A percentile compares a stretch with the other conserved stretches of the same genome.
Conservation (phyloP, 805 yeast genomes). For the Wickerhamomyces mucosus region DNA sequence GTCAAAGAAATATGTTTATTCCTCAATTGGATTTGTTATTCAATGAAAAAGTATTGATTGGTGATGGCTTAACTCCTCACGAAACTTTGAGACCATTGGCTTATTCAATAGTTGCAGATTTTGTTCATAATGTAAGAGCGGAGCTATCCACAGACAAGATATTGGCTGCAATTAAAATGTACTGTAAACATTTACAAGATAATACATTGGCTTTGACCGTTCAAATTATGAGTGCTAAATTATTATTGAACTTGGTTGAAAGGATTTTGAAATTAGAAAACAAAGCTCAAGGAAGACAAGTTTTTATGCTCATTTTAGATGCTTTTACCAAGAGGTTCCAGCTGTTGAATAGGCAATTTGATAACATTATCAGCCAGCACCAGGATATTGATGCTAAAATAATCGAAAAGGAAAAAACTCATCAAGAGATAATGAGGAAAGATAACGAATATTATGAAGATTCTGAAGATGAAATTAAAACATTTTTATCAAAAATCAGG, state of each 20-base stretch:
- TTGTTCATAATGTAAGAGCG: conserved; percentile 83
- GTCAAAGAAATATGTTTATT: conserved; percentile 69
- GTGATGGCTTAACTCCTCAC: conserved; percentile 85
- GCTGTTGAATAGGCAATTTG: conserved; percentile 63
- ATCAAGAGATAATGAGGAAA: conserved; percentile 22
- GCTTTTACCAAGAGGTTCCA: conserved; percentile 79
- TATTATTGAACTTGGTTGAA: conserved; percentile 80
- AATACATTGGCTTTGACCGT: conserved; percentile 77
- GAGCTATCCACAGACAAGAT: conserved; percentile 77
- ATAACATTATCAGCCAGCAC: conserved; percentile 55
- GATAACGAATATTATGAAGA: conserved; percentile 24
- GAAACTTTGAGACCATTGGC: conserved; percentile 91
- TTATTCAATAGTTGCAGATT: conserved; percentile 90
- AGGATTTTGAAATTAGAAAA: conserved; percentile 75
- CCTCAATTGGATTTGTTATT: conserved; percentile 80
- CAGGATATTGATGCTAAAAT: conserved; percentile 37
- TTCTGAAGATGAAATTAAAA: conserved; percentile 28
- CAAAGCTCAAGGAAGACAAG: conserved; percentile 64
- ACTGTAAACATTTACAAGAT: conserved; percentile 74
- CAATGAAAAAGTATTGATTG: conserved; percentile 80
- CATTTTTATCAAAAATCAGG: conserved; percentile 19
- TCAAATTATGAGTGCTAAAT: conserved; percentile 93
- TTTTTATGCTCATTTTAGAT: conserved; percentile 78
- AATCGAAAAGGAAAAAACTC: conserved; percentile 33
- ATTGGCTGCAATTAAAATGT: conserved; percentile 77